Base-by-base conservation (phyloP, 805 yeast species). In the Metschnikowia lachancei region DNA sequence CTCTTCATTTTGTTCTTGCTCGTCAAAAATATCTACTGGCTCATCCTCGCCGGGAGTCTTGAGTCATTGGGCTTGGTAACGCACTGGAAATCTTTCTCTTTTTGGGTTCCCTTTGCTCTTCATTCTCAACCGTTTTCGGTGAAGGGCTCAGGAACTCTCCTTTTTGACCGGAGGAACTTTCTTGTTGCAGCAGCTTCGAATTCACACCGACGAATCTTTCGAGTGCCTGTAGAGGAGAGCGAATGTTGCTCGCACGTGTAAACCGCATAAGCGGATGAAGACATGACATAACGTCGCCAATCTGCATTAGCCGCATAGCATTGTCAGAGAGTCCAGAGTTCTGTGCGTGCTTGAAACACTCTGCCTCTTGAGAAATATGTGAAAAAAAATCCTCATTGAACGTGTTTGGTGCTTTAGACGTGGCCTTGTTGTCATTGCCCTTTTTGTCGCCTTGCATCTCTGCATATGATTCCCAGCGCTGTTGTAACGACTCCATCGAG, bases 231-330 rank as follows among this genome's bases (percentile, higher is more conserved):
- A 80, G 50, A 0, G 90, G 87, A 29, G 83, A 77, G 5, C 63
- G 63, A 3, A 77, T 70, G 20, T 78, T 72, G 28, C 69, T 69
- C 6, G 74, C 64, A 46, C 70, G 67, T 9, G 86, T 76, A 54
- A 74, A 80, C 10, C 74, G 68, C 81, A 87, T 81, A 45, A 89
- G 66, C 5, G 85, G 81, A 45, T 78, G 76, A 52, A 88, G 71
- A 50, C 80, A 79, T 0, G 89, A 74, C 88, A 89, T 85, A 9
- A 84, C 83, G 62, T 87, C 94, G 35, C 89, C 77, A 4, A 86
- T 79, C 62, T 87, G 92, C 66, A 88, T 65, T 18, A 83, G 73
- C 49, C 92, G 69, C 80, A 87, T 77, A 6, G 87, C 81, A 33
- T 76, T 75, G 42, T 78, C 82, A 45, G 80, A 82, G 4, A 85